phyloP scores from a whole-genome alignment of 345 rosid genomes.

The Populus tremula region DNA sequence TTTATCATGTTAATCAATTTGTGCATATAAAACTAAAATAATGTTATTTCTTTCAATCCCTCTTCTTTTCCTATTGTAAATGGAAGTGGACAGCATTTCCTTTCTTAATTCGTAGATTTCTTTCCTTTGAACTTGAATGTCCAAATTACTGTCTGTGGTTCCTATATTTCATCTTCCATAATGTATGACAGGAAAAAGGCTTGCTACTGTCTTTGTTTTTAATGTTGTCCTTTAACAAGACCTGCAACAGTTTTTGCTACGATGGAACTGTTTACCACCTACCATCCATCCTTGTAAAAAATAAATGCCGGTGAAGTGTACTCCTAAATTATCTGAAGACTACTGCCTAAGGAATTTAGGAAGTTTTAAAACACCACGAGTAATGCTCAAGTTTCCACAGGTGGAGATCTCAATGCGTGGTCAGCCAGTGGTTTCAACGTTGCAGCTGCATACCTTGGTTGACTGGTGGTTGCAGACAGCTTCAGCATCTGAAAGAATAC shows the following conservation, averaged over 20 bases:
- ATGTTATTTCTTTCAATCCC: not conserved
- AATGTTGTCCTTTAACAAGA: not conserved
- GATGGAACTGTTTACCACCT: not conserved
- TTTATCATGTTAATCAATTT: not conserved
- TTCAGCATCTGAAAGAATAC: conserved; percentile 27
- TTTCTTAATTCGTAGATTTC: not conserved
- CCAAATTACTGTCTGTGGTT: not conserved
- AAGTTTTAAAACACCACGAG: not conserved
- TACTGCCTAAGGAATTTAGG: not conserved
- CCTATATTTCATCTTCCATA: not conserved
- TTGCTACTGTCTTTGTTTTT: not conserved
- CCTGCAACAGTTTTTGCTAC: not conserved
- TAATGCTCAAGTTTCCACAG: conserved; percentile 24
- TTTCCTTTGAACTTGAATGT: not conserved
- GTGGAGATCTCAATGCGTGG: conserved; percentile 47
- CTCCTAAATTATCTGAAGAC: not conserved
- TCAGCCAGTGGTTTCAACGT: conserved; percentile 36
- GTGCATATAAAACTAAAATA: not conserved
- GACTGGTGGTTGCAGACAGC: conserved; percentile 46
- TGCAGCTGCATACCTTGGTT: conserved; percentile 28
- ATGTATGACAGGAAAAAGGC: not conserved
- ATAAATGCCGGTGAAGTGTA: not conserved
- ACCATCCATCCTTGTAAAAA: not conserved
- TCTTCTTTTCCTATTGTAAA: not conserved
- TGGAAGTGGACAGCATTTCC: not conserved